phyloP scores from a whole-genome alignment of 192 early-diverging fungal species.

The Entomortierella lignicola region DNA sequence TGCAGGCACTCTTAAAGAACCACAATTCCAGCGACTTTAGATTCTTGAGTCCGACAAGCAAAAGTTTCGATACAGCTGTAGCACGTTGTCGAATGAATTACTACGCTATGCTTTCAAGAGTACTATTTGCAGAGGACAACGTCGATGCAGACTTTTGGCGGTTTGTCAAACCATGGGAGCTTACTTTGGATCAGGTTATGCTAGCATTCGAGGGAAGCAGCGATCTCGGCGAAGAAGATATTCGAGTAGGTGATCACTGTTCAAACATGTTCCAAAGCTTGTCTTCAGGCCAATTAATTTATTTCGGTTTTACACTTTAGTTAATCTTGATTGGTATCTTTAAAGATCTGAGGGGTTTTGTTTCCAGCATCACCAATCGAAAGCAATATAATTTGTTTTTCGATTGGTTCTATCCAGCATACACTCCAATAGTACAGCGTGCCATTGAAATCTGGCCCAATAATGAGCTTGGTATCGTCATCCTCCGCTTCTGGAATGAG shows the following conservation, averaged over 20 bases:
- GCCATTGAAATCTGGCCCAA: conserved; percentile 74
- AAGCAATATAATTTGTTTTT: conserved; percentile 78
- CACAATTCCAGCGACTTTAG: conserved; percentile 79
- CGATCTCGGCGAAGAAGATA: conserved; percentile 62
- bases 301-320: conserved; percentile 30
- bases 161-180: conserved; percentile 79
- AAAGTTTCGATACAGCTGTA: conserved; percentile 61
- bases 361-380: conserved; percentile 70
- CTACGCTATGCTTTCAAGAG: conserved; percentile 81
- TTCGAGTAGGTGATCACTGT: conserved; percentile 26
- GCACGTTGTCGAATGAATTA: conserved; percentile 69
- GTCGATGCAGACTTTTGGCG: conserved; percentile 70
- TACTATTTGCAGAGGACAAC: conserved; percentile 79
- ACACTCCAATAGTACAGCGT: conserved; percentile 71
- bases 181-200: conserved; percentile 64
- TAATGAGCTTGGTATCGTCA: conserved; percentile 73
- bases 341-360: conserved; percentile 82
- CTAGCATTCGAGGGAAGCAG: conserved; percentile 65
- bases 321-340: conserved; percentile 70
- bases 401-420: conserved; percentile 86
- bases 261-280: no score
- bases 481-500: conserved; percentile 84
- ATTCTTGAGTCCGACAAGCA: conserved; percentile 72
- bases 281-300: background rate
- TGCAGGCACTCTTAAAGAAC: conserved; percentile 73